Percentiles rank a stretch among this genome's conserved stretches.
Conservation (phyloP, 164 flowering plant genomes). For the Berberis thunbergii region DNA sequence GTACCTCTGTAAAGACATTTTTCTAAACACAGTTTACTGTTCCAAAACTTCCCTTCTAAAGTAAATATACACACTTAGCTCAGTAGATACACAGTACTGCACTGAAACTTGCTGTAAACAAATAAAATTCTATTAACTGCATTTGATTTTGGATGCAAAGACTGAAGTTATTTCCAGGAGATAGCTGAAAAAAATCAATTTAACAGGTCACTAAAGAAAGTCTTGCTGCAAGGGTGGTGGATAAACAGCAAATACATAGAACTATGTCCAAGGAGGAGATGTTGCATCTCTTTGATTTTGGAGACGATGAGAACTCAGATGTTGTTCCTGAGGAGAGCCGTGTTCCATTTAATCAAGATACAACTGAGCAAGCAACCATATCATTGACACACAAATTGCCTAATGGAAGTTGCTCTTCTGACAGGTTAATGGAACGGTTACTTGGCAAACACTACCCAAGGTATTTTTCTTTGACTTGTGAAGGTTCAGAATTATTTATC, state of each 20-base stretch:
- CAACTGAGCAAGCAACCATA: conserved; percentile 16
- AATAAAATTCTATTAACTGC: too few relatives aligned
- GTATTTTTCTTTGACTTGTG: conserved; percentile 20
- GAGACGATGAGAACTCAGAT: conserved; percentile 73
- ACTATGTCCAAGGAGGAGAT: conserved; percentile 96
- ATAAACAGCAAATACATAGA: conserved; percentile 89
- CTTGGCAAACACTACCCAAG: conserved; percentile 65
- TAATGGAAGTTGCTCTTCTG: conserved; percentile 58
- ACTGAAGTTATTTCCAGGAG: too few relatives aligned
- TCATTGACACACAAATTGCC: conserved; percentile 30
- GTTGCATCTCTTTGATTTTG: conserved; percentile 90
- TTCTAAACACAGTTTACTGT: background rate
- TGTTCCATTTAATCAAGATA: conserved; percentile 12
- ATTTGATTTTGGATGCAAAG: too few relatives aligned
- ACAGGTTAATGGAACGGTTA: conserved; percentile 75
- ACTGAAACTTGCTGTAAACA: too few relatives aligned
- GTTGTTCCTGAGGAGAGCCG: conserved; percentile 26
- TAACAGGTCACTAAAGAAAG: conserved; percentile 94
- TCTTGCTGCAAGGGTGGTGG: conserved; percentile 98
- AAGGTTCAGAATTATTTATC: background rate
- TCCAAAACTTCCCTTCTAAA: too few relatives aligned
- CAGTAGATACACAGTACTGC: too few relatives aligned
- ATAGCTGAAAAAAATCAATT: conserved; percentile 3
- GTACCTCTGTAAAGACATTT: too few relatives aligned
- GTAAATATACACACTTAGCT: too few relatives aligned